Percentiles rank a stretch among this genome's conserved stretches.
Conservation (phyloP, 2,329 filamentous ascomycete species). For the Hypoxylon sp. region DNA sequence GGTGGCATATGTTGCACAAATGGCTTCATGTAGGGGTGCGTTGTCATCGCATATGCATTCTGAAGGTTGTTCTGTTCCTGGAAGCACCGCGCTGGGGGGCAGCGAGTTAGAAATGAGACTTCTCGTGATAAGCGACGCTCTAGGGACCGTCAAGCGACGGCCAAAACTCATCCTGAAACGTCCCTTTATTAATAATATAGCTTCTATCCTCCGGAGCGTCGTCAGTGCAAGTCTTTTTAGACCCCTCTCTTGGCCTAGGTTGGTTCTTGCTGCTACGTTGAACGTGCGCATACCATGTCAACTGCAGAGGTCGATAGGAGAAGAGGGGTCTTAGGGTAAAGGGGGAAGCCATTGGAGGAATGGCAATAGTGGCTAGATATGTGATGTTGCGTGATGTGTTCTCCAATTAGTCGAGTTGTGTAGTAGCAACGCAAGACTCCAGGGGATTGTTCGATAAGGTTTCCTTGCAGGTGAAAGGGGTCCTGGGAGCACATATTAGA, state of each 20-base stretch:
- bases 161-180: slow-evolving; percentile 32
- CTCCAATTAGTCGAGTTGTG: slow-evolving; percentile 41
- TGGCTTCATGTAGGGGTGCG: slow-evolving; percentile 31
- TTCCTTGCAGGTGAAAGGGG: slow-evolving; percentile 43
- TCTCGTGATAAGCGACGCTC: slow-evolving; percentile 13
- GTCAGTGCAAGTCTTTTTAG: slow-evolving; percentile 18
- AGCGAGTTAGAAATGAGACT: slow-evolving; percentile 18
- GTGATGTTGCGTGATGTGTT: slow-evolving; percentile 41
- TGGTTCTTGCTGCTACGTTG: slow-evolving; percentile 32
- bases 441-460: slow-evolving; percentile 41
- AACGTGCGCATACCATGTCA: slow-evolving; percentile 38
- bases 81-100: slow-evolving; percentile 23
- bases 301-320: slow-evolving; percentile 21
- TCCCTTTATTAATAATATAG: slow-evolving; percentile 15
- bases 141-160: slow-evolving; percentile 23
- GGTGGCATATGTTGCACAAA: slow-evolving; percentile 37
- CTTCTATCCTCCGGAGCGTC: slow-evolving; percentile 20
- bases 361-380: slow-evolving; percentile 19
- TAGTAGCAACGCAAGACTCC: slow-evolving; percentile 32
- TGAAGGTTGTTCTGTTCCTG: slow-evolving; percentile 27
- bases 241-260: slow-evolving; percentile 19
- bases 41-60: slow-evolving; percentile 43
- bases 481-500: slow-evolving; percentile 27
- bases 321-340: slow-evolving; percentile 21
- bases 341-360: slow-evolving; percentile 28